A percentile compares a stretch with the other conserved stretches of the same genome.
These are phyloP conservation scores for Botrytis galanthina DNA, from an alignment of 2,329 filamentous ascomycete species.

Conservation along the genomic window DNA sequence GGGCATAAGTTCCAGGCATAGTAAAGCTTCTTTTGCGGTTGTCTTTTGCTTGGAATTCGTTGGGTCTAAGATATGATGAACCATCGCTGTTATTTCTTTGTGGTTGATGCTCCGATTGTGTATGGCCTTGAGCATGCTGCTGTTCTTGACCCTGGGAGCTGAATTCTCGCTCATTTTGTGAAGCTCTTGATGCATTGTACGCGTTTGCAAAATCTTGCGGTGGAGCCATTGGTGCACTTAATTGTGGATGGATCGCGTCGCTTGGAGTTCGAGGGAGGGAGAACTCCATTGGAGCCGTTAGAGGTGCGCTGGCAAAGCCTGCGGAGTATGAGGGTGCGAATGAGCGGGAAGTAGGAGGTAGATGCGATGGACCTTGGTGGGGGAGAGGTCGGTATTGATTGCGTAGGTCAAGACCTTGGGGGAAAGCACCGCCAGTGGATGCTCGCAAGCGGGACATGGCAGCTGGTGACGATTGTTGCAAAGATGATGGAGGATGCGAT, in stretches of 20 bases:
- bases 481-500: conserved; percentile 40
- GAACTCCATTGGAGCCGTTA: conserved; percentile 54
- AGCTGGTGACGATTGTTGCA: conserved; percentile 47
- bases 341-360: conserved; percentile 35
- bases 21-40: conserved; percentile 37
- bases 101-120: conserved; percentile 20
- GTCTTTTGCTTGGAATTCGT: conserved; percentile 34
- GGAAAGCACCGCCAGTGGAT: conserved; percentile 47
- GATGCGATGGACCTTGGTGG: conserved; percentile 33
- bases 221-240: conserved; percentile 54
- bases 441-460: conserved; percentile 48
- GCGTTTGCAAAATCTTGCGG: conserved; percentile 48
- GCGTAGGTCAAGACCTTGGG: conserved; percentile 47
- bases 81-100: conserved; percentile 31
- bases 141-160: conserved; percentile 24
- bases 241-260: conserved; percentile 45
- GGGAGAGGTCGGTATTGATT: conserved; percentile 46
- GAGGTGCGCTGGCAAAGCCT: conserved; percentile 53
- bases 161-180: conserved; percentile 30
- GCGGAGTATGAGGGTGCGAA: conserved; percentile 46
- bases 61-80: conserved; percentile 29
- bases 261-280: conserved; percentile 47
- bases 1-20: conserved; percentile 27
- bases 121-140: conserved; percentile 29
- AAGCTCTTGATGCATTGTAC: conserved; percentile 32